Evolutionary conservation across 2,329 filamentous ascomycete genomes (phyloP), one percentile per base, ranked within the genome.

Genomic region (Apiospora aurea): DNA sequence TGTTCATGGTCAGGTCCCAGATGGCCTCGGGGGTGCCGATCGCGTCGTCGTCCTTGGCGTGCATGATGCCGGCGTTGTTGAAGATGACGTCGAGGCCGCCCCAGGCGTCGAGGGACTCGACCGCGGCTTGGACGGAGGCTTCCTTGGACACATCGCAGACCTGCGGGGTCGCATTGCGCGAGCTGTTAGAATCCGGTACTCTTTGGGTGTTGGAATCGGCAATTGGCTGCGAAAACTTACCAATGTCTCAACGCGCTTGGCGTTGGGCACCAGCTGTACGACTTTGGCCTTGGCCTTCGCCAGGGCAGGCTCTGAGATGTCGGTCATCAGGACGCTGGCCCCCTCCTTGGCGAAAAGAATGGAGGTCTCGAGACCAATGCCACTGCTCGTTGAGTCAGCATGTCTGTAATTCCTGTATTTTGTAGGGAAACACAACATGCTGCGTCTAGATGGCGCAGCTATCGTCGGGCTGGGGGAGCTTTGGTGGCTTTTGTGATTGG

Each of bases 1-100:
- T 97, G 81, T 90, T 91, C 74, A 97, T 94, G 5, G 95, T 98
- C 76, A 97, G 85, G 79, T 98, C 94, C 95, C 95, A 98, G 85
- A 98, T 95, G 78, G 90, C 91, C 85, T 97, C 94, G 69, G 94
- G 91, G 1, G 95, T 97, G 81, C 92, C 89, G 81, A 97, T 86
- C 68, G 95, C 94, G 82, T 94, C 92, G 79, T 89, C 91, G 81
- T 95, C 93, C 72, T 92, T 87, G 67, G 90, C 91, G 85, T 97
- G 95, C 95, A 98, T 98, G 83, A 98, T 98, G 71, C 95, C 95
- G 34, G 95, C 95, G 82, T 98, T 98, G 90, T 98, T 98, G 91
- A 97, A 98, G 78, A 97, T 94, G 80, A 97, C 87, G 81, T 98
- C 95, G 3, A 96, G 84, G 64, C 95, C 95, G 79, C 95, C 95